phyloP scores from a whole-genome alignment of 306 rosid species.

The Rosa persica region DNA sequence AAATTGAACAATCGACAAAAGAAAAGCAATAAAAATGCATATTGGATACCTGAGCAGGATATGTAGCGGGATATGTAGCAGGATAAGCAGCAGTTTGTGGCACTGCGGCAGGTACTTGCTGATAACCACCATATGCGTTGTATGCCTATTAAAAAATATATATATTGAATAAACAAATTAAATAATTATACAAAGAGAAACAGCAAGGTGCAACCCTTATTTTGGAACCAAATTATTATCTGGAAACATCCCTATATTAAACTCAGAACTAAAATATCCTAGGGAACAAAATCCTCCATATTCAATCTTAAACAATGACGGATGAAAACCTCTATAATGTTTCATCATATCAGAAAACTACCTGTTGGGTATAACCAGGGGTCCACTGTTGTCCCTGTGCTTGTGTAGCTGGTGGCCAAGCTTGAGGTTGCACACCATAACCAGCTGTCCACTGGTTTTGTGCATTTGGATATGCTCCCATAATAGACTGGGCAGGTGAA shows the following conservation, averaged over 20 bases:
- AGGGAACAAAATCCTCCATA: not conserved
- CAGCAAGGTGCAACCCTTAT: not conserved
- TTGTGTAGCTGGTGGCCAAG: slow-evolving; percentile 91
- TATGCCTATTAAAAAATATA: slow-evolving; percentile 64
- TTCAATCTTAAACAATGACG: not conserved
- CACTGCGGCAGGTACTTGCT: slow-evolving; percentile 59
- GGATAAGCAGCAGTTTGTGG: slow-evolving; percentile 77
- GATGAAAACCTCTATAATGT: not conserved
- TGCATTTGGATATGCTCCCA: slow-evolving; percentile 79
- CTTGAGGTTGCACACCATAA: slow-evolving; percentile 85
- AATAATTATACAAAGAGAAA: not conserved
- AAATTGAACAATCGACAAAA: not conserved
- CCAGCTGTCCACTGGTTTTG: slow-evolving; percentile 84
- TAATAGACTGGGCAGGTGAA: slow-evolving; percentile 75
- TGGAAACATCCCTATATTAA: not conserved
- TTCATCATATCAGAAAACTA: slow-evolving; percentile 22
- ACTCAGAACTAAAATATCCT: not conserved
- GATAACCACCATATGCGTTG: slow-evolving; percentile 71
- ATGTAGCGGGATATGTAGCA: slow-evolving; percentile 68
- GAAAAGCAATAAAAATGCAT: not conserved
- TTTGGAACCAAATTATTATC: not conserved
- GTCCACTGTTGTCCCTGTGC: slow-evolving; percentile 97
- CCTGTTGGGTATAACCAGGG: slow-evolving; percentile 89
- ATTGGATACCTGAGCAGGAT: slow-evolving; percentile 77
- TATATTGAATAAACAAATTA: slow-evolving; percentile 12